phyloP scores from a whole-genome alignment of 2,329 filamentous ascomycete species.

The Colletotrichum endophyticum region DNA sequence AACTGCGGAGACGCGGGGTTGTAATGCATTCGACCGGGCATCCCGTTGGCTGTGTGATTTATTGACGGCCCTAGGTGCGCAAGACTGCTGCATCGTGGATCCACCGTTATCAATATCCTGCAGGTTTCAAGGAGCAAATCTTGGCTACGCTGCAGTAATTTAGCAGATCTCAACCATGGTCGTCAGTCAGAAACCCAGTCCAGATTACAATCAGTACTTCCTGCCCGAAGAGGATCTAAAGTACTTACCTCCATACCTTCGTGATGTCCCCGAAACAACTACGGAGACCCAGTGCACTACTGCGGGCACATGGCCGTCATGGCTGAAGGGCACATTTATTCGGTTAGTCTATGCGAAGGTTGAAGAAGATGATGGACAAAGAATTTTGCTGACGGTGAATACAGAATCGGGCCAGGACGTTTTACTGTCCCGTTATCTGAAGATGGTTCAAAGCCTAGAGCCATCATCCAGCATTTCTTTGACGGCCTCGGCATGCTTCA shows the following conservation, averaged over 20 bases:
- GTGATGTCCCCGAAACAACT: conserved; percentile 18
- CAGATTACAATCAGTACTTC: conserved; percentile 20
- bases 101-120: neutral
- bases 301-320: conserved; percentile 12
- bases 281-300: conserved; percentile 8
- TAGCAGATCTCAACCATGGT: neutral
- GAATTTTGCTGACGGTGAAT: neutral
- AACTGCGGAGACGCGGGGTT: neutral
- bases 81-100: neutral
- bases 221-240: conserved; percentile 11
- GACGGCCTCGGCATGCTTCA: conserved; percentile 21
- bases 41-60: neutral
- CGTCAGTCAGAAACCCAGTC: neutral
- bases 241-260: conserved; percentile 19
- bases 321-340: conserved; percentile 19
- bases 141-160: neutral
- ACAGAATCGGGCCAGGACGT: conserved; percentile 10
- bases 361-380: neutral
- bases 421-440: conserved; percentile 19
- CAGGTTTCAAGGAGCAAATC: neutral
- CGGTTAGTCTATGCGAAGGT: neutral
- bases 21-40: neutral
- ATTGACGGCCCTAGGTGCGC: neutral
- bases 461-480: conserved; percentile 22
- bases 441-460: conserved; percentile 21